Base-by-base conservation (phyloP, 1,284 basidiomycete species). In the Boletus albobrunnescens region DNA sequence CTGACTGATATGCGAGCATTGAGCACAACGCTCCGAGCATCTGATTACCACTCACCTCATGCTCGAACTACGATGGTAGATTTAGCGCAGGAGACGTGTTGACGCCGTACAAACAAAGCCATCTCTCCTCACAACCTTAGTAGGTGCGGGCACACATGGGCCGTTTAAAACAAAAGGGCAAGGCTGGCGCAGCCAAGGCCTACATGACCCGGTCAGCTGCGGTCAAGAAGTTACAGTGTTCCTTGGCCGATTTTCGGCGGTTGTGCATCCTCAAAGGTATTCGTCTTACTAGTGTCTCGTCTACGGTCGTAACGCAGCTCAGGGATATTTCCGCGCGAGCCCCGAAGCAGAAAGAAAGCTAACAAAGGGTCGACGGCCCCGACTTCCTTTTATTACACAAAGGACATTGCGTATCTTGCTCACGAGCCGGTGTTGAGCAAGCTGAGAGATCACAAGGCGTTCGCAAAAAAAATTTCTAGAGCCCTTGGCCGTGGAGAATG, bases 291-390 rank as follows among this genome's bases (percentile, higher is more conserved):
- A 30, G 6, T 38, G 6, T 40, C 44, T 31, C 26, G 11, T 49
- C 24, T 44, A 30, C 20, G 24, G 26, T 19, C 46, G 38, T 46
- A 24, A 64, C 41, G 14, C 40, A 49, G 42, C 52, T 28, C 26
- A 95, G 93, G 96, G 23, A 97, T 99, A 65, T 98, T 95, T 70
- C 96, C 96, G 53, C 88, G 95, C 43, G 95, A 99, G 67, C 96
- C 96, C 16, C 81, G 85, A 42, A 87, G 84, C 71, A 82, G 84
- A 65, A 99, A 98, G 69, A 86, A 87, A 56, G 96, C 95, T 46
- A 99, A 99, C 75, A 98, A 97, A 70, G 96, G 96, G 4, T 95
- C 91, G 5, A 93, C 94, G 32, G 94, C 93, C 0, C 94, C 95
- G 3, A 94, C 94, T 2, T 91, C 94, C 6, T 99, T 99, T 73